Evolutionary conservation across 352 stramenopile genomes (phyloP), one percentile per base, ranked within the genome.

Genomic region (Phytophthora sojae): DNA sequence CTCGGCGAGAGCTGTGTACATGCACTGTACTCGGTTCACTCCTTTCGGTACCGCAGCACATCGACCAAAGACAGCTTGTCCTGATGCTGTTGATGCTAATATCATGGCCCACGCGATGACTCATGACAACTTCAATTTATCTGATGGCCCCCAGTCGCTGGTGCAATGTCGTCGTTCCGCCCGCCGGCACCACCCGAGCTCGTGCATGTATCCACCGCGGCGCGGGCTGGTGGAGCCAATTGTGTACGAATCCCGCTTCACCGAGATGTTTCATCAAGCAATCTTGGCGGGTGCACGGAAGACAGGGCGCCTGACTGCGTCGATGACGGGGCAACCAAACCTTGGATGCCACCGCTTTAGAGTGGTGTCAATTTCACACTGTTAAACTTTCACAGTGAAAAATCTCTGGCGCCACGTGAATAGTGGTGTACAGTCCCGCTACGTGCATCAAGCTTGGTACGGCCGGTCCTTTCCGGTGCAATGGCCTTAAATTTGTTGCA

Each of bases 61-160:
- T 15, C 17, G 39, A 15, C 14, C 11, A 42, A 42, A 52, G 45
- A 26, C 19, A 5, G n/a, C n/a, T 29, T 17, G 35, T 42, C 14
- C 19, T 47, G 39, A n/a, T 21, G 15, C 12, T 47, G 1, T 47
- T 15, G 15, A 57, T 49, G 37, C 25, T 54, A 21, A 21, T 53
- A 30, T 52, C n/a, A 52, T 42, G 26, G 26, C 26, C 5, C 21
- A 21, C 5, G 26, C 26, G 26, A 29, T 29, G 26, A 29, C 26
- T 29, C 21, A 21, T 21, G 50, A 32, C 26, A 63, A 63, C 29
- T 69, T 63, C 62, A 69, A 52, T 21, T 44, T 57, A 21, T 21
- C 21, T 21, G 21, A n/a, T 69, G 61, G 29, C 42, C 45, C 39
- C 35, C 12, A 17, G 35, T 17, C n/a, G n/a, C 35, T 42, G 45